These are phyloP conservation scores for Zymoseptoria crescenta DNA, from an alignment of 2,329 filamentous ascomycete genomes.

Conservation along the genomic window DNA sequence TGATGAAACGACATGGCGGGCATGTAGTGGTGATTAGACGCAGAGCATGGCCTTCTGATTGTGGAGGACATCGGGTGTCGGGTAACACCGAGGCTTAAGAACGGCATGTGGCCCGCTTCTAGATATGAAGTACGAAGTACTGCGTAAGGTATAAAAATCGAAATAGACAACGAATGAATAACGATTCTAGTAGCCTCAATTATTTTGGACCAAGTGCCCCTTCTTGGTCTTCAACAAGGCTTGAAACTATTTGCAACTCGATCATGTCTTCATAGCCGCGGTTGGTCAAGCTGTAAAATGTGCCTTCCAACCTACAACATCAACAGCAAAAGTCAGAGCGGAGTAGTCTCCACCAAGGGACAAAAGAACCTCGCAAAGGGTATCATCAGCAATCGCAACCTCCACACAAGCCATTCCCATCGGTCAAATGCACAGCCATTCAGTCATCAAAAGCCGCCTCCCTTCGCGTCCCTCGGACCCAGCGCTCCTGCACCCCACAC, in stretches of 20 bases:
- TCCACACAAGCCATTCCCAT: neutral
- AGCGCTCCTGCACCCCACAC: conserved; percentile 63
- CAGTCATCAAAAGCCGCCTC: conserved; percentile 25
- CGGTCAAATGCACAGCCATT: neutral
- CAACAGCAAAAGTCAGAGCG: neutral
- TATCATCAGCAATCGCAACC: neutral
- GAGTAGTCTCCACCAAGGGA: neutral
- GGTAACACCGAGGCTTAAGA: too few species aligned
- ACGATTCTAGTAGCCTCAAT: too few species aligned
- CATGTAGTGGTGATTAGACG: neutral
- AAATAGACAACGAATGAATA: too few species aligned
- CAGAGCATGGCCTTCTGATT: neutral
- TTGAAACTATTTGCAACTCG: too few species aligned
- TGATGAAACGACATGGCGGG: neutral
- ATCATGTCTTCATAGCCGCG: too few species aligned
- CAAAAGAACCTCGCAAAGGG: neutral
- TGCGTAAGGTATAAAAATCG: too few species aligned
- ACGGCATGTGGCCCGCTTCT: too few species aligned
- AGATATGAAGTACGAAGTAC: too few species aligned
- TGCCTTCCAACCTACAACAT: neutral
- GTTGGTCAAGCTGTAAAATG: too few species aligned
- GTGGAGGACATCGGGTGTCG: neutral
- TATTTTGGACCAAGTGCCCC: too few species aligned
- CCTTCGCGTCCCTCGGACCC: conserved; percentile 53
- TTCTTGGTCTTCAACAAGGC: too few species aligned